Evolutionary conservation across 2,329 filamentous ascomycete genomes (phyloP).

Genomic region (Colletotrichum musicola): DNA sequence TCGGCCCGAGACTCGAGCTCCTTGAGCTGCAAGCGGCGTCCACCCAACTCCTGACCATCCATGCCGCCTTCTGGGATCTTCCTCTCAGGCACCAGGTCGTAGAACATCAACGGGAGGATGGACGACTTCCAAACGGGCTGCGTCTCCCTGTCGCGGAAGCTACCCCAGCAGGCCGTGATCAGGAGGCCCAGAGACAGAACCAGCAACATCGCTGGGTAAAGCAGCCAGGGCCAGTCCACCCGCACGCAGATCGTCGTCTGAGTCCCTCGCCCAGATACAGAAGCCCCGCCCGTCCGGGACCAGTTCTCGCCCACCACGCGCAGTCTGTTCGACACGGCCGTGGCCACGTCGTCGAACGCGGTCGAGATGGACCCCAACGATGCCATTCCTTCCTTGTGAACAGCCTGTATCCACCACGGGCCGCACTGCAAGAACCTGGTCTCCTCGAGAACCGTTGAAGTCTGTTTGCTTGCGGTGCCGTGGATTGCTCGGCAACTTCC

Average conservation of each 20-base stretch:
- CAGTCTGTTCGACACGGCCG: not conserved
- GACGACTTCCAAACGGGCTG: not conserved
- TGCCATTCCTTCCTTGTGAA: not conserved
- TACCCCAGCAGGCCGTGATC: not conserved
- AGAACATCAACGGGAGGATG: not conserved
- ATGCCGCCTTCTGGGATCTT: no score
- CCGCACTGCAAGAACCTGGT: no score
- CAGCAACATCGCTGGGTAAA: not conserved
- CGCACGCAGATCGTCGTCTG: not conserved
- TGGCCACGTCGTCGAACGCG: not conserved
- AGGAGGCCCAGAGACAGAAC: not conserved
- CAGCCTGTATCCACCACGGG: not conserved
- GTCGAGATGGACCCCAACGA: not conserved
- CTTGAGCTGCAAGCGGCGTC: no score
- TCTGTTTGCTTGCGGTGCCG: no score
- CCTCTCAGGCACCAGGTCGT: not conserved
- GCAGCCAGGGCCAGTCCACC: not conserved
- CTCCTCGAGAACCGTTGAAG: no score
- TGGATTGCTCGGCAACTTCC: no score
- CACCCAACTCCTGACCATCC: no score
- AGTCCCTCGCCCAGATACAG: not conserved
- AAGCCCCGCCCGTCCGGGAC: not conserved
- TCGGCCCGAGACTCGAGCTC: no score
- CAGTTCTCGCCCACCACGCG: not conserved
- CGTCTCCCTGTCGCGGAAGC: not conserved